Base-by-base conservation (phyloP, 768 basidiomycete genomes). In the Gloeophyllum trabeum region DNA sequence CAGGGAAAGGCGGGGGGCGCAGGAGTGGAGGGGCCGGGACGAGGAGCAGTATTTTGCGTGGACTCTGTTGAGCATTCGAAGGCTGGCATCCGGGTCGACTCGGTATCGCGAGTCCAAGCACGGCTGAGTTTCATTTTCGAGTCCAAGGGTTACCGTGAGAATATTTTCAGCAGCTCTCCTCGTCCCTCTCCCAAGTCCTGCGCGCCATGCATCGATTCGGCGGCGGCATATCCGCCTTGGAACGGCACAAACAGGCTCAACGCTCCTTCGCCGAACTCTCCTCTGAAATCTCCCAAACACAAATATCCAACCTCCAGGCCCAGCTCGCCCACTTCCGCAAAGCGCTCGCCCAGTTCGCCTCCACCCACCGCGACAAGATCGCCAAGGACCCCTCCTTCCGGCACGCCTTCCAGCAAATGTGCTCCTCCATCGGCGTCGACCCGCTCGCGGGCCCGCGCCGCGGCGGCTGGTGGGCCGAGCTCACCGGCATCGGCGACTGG, bases 371-470 rank as follows among this genome's bases (percentile, higher is more conserved):
- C 39, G 76, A 82, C 34, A 76, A 82, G 43, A 97, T 99, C 55
- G 75, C 77, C 44, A 67, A 69, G 40, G 85, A 94, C 50, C 90
- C 94, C 1, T 70, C 73, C 3, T 93, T 99, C 58, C 74, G 96
- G 3, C 84, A 83, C 68, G 83, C 79, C 16, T 98, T 98, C 62
- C 88, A 92, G 50, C 83, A 88, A 45, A 96, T 99, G 90, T 99
- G 96, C 57, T 75, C 84, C 2, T 80, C 83, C 13, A 87, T 99
- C 43, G 91, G 91, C 24, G 90, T 99, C 19, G 96, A 98, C 58
- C 93, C 94, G 2, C 75, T 97, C 18, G 83, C 87, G 2, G 90
- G 89, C 0, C 84, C 87, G 1, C 66, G 82, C 32, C 79, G 79
- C 52, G 87, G 86, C 26, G 89, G 90, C 2, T 87, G 88, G 78